Base-by-base conservation (phyloP, 768 basidiomycete genomes). In the Russula lepida region DNA sequence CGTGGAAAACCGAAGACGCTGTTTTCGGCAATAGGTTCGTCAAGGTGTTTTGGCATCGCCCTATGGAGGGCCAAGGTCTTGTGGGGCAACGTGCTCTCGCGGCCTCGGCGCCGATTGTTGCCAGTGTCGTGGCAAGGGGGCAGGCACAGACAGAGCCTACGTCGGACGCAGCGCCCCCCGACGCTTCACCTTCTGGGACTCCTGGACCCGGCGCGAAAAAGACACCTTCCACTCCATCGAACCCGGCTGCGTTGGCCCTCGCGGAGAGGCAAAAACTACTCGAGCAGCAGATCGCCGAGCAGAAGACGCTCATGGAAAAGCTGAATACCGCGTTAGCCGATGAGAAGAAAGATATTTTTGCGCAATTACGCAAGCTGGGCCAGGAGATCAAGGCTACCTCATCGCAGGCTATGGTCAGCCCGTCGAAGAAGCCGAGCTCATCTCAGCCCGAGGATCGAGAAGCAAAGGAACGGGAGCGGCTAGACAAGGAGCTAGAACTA, bases 1-100 rank as follows among this genome's bases (percentile, higher is more conserved):
- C 95, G 1, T 93, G 94, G 89, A 91, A 90, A 71, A 84, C 85
- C 27, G 90, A 95, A 72, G 92, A 95, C 64, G 92, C 94, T n/a
- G 88, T 97, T 15, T 97, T 97, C 69, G 84, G 84, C 12, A 95
- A 94, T 67, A 84, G 95, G 53, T 97, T 97, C 71, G 94, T 97
- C 66, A 95, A 95, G 73, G 79, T 97, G 35, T 92, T 95, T 68
- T 97, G 95, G 93, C 92, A 95, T 74, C 80, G 89, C 60, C 93
- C 92, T 7, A 83, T 94, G 84, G 90, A 89, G 56, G 94, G 95
- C 0, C 89, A 94, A 68, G 94, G 94, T 8, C 84, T 84, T 64
- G 78, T 77, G 19, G 94, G 94, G 2, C 76, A 83, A 51, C 81
- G 87, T 64, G 82, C 86, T 77, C 74, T 98, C 60, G 92, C 89